Evolutionary conservation across 371 early-diverging fungal species (phyloP).

Genomic region (Mycotypha africana): DNA sequence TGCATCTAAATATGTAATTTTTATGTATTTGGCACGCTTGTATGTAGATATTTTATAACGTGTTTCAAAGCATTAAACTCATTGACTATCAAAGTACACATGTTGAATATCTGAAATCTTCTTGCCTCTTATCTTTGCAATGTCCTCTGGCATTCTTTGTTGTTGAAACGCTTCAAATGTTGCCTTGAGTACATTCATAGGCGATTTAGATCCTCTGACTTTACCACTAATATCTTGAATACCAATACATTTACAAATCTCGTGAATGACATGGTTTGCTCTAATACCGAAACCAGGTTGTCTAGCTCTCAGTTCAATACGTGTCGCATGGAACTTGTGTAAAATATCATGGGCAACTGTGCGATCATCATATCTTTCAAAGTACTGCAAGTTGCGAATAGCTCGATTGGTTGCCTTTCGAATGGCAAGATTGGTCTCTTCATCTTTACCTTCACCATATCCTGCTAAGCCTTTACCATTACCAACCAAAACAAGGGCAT

Average conservation of each 20-base stretch:
- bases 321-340: constrained; percentile 87
- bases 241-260: constrained; percentile 91
- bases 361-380: constrained; percentile 91
- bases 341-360: constrained; percentile 89
- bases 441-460: constrained; percentile 89
- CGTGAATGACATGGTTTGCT: constrained; percentile 90
- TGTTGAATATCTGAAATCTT: constrained; percentile 88
- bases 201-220: constrained; percentile 88
- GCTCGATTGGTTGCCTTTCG: constrained; percentile 88
- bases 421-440: constrained; percentile 77
- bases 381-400: constrained; percentile 76
- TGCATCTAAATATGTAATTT: no score
- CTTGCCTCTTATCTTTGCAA: constrained; percentile 88
- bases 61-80: constrained; percentile 6
- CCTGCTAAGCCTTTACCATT: constrained; percentile 94
- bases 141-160: constrained; percentile 82
- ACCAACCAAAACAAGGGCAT: constrained; percentile 93
- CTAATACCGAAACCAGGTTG: constrained; percentile 96
- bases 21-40: no score
- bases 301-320: constrained; percentile 75
- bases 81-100: constrained; percentile 65
- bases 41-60: no score
- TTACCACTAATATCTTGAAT: constrained; percentile 91
- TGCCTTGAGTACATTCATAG: constrained; percentile 97
- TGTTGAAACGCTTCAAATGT: constrained; percentile 87